Conservation (phyloP, 2,329 filamentous ascomycete species). For the Orbilia brochopaga region DNA sequence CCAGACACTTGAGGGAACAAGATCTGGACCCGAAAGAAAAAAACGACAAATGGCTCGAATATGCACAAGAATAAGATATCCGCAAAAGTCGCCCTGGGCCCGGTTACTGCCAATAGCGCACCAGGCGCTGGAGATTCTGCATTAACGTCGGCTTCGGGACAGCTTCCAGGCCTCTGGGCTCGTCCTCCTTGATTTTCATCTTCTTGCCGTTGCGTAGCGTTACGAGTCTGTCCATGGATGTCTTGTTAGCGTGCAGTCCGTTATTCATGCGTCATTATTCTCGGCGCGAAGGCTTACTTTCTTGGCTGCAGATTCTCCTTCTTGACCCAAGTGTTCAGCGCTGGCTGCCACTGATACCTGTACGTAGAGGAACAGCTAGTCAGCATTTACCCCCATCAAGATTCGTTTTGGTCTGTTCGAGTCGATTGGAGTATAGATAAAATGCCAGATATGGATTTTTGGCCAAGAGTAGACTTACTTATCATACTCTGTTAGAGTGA, state of each 20-base stretch:
- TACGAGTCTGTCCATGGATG: not conserved
- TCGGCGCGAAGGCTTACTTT: constrained; percentile 3
- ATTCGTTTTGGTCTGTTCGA: no score
- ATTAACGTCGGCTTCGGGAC: constrained; percentile 28
- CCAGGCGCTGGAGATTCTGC: constrained; percentile 16
- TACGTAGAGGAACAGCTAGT: no score
- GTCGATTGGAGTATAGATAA: no score
- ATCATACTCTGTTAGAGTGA: constrained; percentile 68
- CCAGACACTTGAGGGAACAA: no score
- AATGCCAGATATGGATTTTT: not conserved
- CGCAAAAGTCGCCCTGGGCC: not conserved
- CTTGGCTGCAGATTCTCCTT: constrained; percentile 12
- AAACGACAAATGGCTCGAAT: not conserved
- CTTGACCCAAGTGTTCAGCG: constrained; percentile 21
- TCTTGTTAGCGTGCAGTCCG: not conserved
- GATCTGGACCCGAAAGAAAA: not conserved
- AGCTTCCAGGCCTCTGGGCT: constrained; percentile 37
- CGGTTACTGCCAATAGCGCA: constrained; percentile 25
- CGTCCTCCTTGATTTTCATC: constrained; percentile 26
- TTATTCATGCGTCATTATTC: not conserved
- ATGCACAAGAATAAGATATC: not conserved
- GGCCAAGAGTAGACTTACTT: constrained; percentile 55
- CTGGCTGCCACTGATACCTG: constrained; percentile 38
- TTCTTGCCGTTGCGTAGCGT: constrained; percentile 22
- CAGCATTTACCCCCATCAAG: no score